A percentile compares a stretch with the other conserved stretches of the same genome.
phyloP scores from a whole-genome alignment of 2,329 filamentous ascomycete species.

The Aspergillus pseudoterreus region DNA sequence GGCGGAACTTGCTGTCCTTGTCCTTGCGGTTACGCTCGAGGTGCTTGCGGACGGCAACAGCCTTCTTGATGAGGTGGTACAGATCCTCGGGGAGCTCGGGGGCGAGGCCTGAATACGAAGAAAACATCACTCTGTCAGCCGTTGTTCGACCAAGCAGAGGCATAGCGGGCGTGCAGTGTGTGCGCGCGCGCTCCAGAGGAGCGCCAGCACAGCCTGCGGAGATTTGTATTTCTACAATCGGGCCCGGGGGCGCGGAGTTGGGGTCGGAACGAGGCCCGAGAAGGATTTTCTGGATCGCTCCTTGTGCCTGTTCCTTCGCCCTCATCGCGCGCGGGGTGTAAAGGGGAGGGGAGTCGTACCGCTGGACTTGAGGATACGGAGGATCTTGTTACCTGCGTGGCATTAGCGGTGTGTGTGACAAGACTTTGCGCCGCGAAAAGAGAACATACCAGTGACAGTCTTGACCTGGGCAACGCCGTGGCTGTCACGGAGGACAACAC shows the following conservation, averaged over 20 bases:
- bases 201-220: not conserved
- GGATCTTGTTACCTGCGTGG: constrained; percentile 93
- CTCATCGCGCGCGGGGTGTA: constrained; percentile 21
- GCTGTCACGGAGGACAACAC: constrained; percentile 96
- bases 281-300: not conserved
- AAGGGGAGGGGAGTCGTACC: constrained; percentile 59
- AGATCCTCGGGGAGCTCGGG: constrained; percentile 99
- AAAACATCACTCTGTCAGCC: constrained; percentile 89
- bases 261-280: not conserved
- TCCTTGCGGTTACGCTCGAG: constrained; percentile 99
- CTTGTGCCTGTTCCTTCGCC: constrained; percentile 5
- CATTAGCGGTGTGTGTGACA: constrained; percentile 5
- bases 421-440: not conserved
- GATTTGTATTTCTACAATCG: constrained; percentile 15
- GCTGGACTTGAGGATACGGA: constrained; percentile 95
- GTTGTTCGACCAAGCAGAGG: constrained; percentile 77
- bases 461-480: constrained; percentile 98
- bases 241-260: not conserved
- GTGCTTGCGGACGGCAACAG: constrained; percentile 98
- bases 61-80: constrained; percentile 99
- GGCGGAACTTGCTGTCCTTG: constrained; percentile 99
- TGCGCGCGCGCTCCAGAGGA: not conserved
- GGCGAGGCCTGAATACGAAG: constrained; percentile 76
- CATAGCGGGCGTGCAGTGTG: constrained; percentile 43
- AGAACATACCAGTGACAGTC: constrained; percentile 80